These are phyloP conservation scores for Serendipita sp. DNA, from an alignment of 768 basidiomycete species.

Conservation along the genomic window DNA sequence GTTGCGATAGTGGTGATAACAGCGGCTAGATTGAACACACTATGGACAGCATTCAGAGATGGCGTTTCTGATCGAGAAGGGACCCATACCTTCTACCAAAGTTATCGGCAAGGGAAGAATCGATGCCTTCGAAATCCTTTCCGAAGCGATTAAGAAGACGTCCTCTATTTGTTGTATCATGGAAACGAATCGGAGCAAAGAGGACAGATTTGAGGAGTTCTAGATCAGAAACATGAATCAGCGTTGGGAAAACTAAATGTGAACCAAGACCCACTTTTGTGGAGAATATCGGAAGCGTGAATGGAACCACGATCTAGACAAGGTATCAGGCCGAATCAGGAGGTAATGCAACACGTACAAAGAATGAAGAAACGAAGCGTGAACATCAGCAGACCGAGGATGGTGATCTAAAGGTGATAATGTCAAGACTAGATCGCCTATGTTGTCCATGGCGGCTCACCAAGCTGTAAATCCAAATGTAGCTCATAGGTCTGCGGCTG, in stretches of 20 bases:
- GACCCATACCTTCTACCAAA: constrained; percentile 63
- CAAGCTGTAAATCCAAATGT: constrained; percentile 55
- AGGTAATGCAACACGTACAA: constrained; percentile 29
- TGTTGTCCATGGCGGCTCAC: constrained; percentile 25
- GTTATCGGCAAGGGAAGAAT: constrained; percentile 69
- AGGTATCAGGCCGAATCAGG: background rate
- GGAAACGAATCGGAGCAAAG: constrained; percentile 82
- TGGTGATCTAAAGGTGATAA: constrained; percentile 11
- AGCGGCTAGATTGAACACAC: constrained; percentile 31
- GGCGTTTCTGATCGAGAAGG: constrained; percentile 14
- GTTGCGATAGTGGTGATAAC: constrained; percentile 56
- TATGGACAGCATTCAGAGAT: background rate
- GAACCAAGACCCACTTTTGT: constrained; percentile 34
- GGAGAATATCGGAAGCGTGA: constrained; percentile 59
- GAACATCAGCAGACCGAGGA: constrained; percentile 35
- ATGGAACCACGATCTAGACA: constrained; percentile 57
- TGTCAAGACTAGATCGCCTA: background rate
- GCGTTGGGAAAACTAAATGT: background rate
- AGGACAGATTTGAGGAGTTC: constrained; percentile 63
- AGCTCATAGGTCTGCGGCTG: constrained; percentile 36
- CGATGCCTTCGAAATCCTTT: constrained; percentile 82
- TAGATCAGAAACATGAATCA: constrained; percentile 12
- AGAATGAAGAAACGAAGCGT: constrained; percentile 57
- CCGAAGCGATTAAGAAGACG: constrained; percentile 72
- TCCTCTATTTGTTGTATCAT: constrained; percentile 80